Percentiles rank a stretch among this genome's conserved stretches.
Evolutionary conservation across 2,329 filamentous ascomycete genomes (phyloP).

Genomic region (Aspergillus alliaceus): DNA sequence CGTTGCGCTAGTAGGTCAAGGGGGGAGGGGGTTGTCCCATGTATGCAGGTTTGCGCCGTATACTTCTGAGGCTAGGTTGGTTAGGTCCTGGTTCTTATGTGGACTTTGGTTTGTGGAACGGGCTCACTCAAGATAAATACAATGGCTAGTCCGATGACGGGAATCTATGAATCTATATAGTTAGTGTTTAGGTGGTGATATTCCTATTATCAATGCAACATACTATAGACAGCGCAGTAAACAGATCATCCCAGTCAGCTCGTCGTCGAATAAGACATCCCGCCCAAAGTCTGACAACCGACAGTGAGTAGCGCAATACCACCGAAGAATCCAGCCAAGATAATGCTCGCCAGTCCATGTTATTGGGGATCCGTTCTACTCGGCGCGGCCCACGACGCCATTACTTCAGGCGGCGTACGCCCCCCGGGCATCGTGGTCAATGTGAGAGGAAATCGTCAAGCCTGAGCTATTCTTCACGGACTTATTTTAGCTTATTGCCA

Average conservation of each 20-base stretch:
- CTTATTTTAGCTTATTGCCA: no score
- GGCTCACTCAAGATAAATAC: neutral
- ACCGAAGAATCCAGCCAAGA: neutral
- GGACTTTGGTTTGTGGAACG: neutral
- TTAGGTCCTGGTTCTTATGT: neutral
- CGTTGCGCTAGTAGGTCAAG: conserved; percentile 1
- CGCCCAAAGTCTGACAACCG: neutral
- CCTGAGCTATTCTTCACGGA: no score
- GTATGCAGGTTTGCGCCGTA: conserved; percentile 7
- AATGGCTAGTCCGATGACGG: neutral
- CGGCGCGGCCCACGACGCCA: neutral
- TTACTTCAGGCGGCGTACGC: neutral
- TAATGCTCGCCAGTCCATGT: neutral
- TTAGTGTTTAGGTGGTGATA: neutral
- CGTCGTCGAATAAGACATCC: neutral
- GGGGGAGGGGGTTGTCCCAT: conserved; percentile 5
- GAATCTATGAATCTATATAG: neutral
- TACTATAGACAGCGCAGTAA: neutral
- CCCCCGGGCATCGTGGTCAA: neutral
- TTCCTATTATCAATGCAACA: accelerated
- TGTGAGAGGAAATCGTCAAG: no score
- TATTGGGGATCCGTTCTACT: neutral
- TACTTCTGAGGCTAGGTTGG: neutral
- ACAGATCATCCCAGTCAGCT: neutral
- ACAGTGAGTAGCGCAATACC: neutral